Conservation (phyloP, 192 early-diverging fungal genomes). For the Linderina pennispora region DNA sequence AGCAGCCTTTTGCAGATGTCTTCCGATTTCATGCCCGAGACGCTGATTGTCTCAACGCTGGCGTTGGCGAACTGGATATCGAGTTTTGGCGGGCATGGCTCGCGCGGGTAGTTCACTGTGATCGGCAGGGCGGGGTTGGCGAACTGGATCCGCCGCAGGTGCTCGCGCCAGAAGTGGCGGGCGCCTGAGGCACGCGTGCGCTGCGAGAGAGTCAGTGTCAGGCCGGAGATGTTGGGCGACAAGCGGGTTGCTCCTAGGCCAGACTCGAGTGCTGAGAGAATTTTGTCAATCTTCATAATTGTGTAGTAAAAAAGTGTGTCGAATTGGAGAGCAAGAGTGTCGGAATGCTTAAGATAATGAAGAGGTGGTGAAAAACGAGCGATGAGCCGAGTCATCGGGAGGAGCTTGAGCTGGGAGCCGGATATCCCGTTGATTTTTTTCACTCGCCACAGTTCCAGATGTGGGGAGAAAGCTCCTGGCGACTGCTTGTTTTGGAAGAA, state of each 20-base stretch:
- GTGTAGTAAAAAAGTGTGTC: not conserved
- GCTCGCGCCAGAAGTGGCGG: conserved; percentile 44
- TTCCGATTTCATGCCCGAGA: conserved; percentile 28
- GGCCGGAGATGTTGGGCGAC: conserved; percentile 24
- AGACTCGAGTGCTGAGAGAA: conserved; percentile 27
- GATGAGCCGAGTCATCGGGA: no score
- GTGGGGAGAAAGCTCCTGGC: no score
- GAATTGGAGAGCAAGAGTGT: not conserved
- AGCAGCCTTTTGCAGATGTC: conserved; percentile 38
- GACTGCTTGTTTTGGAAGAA: no score
- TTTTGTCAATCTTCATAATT: conserved; percentile 36
- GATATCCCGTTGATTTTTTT: no score
- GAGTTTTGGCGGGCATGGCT: conserved; percentile 38
- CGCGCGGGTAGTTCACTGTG: conserved; percentile 33
- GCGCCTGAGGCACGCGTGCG: conserved; percentile 39
- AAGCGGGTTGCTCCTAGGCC: conserved; percentile 33
- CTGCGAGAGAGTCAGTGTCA: conserved; percentile 46
- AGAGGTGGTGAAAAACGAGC: no score
- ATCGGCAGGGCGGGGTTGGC: conserved; percentile 41
- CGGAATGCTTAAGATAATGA: not conserved
- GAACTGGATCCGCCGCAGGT: conserved; percentile 42
- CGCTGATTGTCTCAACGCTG: conserved; percentile 12
- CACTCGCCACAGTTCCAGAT: no score
- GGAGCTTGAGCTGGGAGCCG: no score
- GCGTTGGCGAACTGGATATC: conserved; percentile 34